These are phyloP conservation scores for Ceratocystis cubensis DNA, from an alignment of 2,329 filamentous ascomycete genomes.

Conservation along the genomic window DNA sequence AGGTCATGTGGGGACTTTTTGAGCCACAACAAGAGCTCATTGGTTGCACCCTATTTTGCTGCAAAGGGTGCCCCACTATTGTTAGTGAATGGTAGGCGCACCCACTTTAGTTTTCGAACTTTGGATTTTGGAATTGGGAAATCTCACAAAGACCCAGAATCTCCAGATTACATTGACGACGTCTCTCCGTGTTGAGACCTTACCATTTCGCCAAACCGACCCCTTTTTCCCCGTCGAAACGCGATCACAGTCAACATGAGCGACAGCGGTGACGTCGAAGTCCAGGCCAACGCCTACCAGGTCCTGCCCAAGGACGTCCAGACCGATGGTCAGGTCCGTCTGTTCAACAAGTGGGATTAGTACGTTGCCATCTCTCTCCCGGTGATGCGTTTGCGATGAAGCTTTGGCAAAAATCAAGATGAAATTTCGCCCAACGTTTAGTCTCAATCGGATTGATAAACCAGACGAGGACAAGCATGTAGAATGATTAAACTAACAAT, in stretches of 20 bases:
- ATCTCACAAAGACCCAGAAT: slow-evolving; percentile 21
- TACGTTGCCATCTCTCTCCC: slow-evolving; percentile 18
- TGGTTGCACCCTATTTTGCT: slow-evolving; percentile 29
- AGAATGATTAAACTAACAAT: slow-evolving; percentile 14
- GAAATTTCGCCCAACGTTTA: not conserved
- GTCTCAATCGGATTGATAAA: not conserved
- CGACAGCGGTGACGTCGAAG: slow-evolving; percentile 89
- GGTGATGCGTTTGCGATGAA: slow-evolving; percentile 14
- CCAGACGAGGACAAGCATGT: not conserved
- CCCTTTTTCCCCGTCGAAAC: slow-evolving; percentile 22
- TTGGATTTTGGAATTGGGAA: slow-evolving; percentile 21
- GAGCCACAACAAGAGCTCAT: slow-evolving; percentile 28
- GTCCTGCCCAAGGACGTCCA: slow-evolving; percentile 89
- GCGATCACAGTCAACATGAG: slow-evolving; percentile 53
- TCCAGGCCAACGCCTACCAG: slow-evolving; percentile 62
- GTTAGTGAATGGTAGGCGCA: slow-evolving; percentile 20
- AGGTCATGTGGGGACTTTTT: slow-evolving; percentile 29
- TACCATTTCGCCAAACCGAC: slow-evolving; percentile 30
- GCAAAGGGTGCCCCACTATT: slow-evolving; percentile 27
- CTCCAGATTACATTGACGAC: slow-evolving; percentile 20
- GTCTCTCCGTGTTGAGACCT: slow-evolving; percentile 21
- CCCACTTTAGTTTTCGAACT: slow-evolving; percentile 21
- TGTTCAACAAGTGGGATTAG: slow-evolving; percentile 96
- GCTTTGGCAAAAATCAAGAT: slow-evolving; percentile 5
- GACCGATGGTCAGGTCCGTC: slow-evolving; percentile 85